Conservation (phyloP, 306 rosid genomes). For the Pterocarpus santalinus region DNA sequence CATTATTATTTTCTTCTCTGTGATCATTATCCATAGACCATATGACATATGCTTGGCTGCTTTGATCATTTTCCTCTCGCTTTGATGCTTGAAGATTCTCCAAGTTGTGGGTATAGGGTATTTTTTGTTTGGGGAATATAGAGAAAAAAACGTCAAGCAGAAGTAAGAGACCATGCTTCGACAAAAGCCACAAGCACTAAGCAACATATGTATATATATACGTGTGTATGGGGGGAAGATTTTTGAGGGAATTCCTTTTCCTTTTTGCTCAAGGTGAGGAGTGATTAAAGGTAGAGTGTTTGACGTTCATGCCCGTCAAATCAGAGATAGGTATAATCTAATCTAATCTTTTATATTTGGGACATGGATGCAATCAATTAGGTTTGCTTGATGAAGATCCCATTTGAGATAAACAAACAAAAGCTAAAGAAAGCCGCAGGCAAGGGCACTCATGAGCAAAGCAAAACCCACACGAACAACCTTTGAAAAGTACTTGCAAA, state of each 20-base stretch:
- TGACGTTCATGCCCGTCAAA: constrained; percentile 55
- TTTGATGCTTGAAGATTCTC: constrained; percentile 68
- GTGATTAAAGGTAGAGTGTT: constrained; percentile 52
- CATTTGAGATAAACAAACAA: constrained; percentile 45
- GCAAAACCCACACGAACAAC: constrained; percentile 61
- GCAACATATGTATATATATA: constrained; percentile 25
- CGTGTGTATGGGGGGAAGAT: constrained; percentile 23
- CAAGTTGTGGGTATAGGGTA: constrained; percentile 64
- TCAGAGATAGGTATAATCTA: constrained; percentile 41
- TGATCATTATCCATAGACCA: constrained; percentile 53
- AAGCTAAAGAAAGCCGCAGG: constrained; percentile 65
- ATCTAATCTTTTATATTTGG: constrained; percentile 27
- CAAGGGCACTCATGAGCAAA: constrained; percentile 59
- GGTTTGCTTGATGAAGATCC: constrained; percentile 56
- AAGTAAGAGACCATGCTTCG: constrained; percentile 62
- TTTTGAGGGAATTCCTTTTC: constrained; percentile 24
- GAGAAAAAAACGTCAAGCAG: constrained; percentile 56
- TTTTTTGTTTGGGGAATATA: constrained; percentile 62
- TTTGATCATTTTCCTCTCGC: constrained; percentile 57
- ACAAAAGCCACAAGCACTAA: constrained; percentile 40
- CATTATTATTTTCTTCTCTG: constrained; percentile 19
- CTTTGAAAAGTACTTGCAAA: constrained; percentile 54
- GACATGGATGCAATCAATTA: constrained; percentile 51
- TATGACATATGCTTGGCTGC: constrained; percentile 59
- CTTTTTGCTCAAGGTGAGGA: constrained; percentile 51